Conservation (phyloP, 2,329 filamentous ascomycete genomes). For the Plectosphaerella sp. region DNA sequence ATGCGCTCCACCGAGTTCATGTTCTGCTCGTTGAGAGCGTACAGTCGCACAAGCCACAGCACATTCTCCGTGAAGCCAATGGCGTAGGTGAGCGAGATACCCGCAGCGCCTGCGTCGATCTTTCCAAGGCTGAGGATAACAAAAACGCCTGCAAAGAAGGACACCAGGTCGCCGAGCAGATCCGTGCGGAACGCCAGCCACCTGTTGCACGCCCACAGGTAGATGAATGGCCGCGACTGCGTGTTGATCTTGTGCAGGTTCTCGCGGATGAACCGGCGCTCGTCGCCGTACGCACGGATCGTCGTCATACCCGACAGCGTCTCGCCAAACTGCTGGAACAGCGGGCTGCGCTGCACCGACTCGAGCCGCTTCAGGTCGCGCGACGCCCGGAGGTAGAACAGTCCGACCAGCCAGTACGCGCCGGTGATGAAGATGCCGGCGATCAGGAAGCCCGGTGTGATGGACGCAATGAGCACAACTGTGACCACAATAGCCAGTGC, state of each 20-base stretch:
- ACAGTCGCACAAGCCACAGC: conserved; percentile 90
- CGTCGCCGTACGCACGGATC: conserved; percentile 93
- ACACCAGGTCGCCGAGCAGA: conserved; percentile 81
- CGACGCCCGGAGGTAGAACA: conserved; percentile 89
- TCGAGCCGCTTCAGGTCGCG: conserved; percentile 92
- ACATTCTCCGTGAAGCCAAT: conserved; percentile 97
- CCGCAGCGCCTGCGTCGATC: conserved; percentile 87
- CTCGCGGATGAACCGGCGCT: conserved; percentile 87
- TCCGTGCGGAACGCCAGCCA: conserved; percentile 95
- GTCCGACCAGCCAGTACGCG: conserved; percentile 77
- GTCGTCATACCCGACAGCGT: conserved; percentile 93
- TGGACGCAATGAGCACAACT: conserved; percentile 76
- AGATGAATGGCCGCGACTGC: conserved; percentile 91
- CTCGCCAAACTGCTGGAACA: conserved; percentile 98
- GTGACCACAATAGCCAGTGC: conserved; percentile 72
- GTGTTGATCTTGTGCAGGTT: conserved; percentile 86
- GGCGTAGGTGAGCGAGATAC: conserved; percentile 91
- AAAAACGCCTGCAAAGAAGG: conserved; percentile 91
- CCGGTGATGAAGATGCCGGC: conserved; percentile 80
- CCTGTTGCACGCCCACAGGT: conserved; percentile 92
- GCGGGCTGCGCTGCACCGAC: conserved; percentile 85
- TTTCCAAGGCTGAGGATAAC: conserved; percentile 77
- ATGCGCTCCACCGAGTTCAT: conserved; percentile 99
- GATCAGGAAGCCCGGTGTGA: conserved; percentile 88
- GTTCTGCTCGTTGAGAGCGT: conserved; percentile 94